phyloP scores from a whole-genome alignment of 2,329 filamentous ascomycete genomes.

The Thelonectria olida region DNA sequence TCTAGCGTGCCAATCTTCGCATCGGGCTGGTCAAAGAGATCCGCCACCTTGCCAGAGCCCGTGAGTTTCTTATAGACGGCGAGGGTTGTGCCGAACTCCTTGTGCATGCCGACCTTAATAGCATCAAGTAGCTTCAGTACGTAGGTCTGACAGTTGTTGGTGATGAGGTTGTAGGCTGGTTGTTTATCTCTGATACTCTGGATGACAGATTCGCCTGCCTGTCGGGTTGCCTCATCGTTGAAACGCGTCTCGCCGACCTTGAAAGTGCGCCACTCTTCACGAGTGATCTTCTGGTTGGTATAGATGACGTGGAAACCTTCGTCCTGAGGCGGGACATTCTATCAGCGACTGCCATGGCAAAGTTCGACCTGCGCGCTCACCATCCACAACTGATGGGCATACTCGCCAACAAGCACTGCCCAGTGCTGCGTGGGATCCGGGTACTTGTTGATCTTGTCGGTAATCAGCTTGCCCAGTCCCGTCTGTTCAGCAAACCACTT shows the following conservation, averaged over 20 bases:
- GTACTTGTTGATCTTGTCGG: conserved; percentile 61
- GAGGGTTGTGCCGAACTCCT: conserved; percentile 62
- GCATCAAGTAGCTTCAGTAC: conserved; percentile 62
- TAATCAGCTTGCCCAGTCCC: conserved; percentile 64
- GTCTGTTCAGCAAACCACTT: conserved; percentile 68
- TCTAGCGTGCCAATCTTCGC: conserved; percentile 36
- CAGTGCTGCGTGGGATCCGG: conserved; percentile 70
- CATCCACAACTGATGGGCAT: conserved; percentile 68
- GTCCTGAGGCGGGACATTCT: conserved; percentile 46
- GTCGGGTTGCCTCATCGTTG: conserved; percentile 62
- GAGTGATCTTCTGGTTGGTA: conserved; percentile 58
- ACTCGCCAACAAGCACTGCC: conserved; percentile 66
- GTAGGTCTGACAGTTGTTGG: conserved; percentile 69
- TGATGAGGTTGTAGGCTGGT: conserved; percentile 66
- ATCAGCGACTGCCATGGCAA: not conserved
- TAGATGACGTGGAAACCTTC: conserved; percentile 66
- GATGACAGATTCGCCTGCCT: conserved; percentile 64
- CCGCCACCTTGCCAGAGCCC: conserved; percentile 59
- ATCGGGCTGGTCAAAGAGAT: conserved; percentile 53
- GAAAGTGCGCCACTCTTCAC: conserved; percentile 60
- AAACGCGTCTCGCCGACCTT: conserved; percentile 62
- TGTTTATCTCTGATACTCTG: conserved; percentile 58
- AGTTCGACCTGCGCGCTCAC: conserved; percentile 46
- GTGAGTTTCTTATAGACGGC: conserved; percentile 62
- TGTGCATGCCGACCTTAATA: conserved; percentile 60